Conservation (phyloP, 139 green algal species). For the Chlorella sorokiniana region DNA sequence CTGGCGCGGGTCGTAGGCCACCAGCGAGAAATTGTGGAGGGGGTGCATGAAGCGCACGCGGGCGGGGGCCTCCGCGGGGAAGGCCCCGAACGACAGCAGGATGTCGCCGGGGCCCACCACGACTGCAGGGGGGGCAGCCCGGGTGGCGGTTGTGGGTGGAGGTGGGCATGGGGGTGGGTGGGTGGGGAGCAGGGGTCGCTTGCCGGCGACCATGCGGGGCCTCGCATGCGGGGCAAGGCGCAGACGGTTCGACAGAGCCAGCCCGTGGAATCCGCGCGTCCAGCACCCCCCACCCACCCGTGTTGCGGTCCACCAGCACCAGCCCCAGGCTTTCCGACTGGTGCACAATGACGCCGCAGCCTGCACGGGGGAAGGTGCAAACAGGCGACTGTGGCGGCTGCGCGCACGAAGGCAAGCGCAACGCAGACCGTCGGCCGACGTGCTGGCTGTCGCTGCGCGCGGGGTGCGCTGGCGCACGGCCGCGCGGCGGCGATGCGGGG, state of each 20-base stretch:
- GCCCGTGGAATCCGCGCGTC: background rate
- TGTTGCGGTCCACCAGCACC: slow-evolving; percentile 91
- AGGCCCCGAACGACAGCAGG: slow-evolving; percentile 83
- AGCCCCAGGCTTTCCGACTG: slow-evolving; percentile 60
- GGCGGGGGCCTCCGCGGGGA: slow-evolving; percentile 78
- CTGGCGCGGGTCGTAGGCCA: slow-evolving; percentile 68
- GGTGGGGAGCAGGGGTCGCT: background rate
- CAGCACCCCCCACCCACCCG: slow-evolving; percentile 25
- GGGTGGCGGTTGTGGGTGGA: background rate
- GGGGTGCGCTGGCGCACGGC: background rate
- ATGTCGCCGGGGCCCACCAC: slow-evolving; percentile 78
- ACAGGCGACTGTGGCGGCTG: background rate
- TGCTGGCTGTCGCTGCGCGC: background rate
- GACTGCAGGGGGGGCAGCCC: slow-evolving; percentile 38
- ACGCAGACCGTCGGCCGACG: no score
- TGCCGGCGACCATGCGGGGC: no score
- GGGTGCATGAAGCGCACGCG: slow-evolving; percentile 83
- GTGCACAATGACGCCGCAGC: slow-evolving; percentile 72
- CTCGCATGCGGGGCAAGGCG: background rate
- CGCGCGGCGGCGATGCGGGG: background rate
- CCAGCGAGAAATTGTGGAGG: slow-evolving; percentile 85
- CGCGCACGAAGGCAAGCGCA: background rate
- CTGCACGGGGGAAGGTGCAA: slow-evolving; percentile 40
- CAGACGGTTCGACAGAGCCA: background rate
- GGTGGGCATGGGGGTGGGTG: background rate